These are phyloP conservation scores for Tetrahymena malaccensis DNA, from an alignment of 73 alveolate genomes.

Conservation along the genomic window DNA sequence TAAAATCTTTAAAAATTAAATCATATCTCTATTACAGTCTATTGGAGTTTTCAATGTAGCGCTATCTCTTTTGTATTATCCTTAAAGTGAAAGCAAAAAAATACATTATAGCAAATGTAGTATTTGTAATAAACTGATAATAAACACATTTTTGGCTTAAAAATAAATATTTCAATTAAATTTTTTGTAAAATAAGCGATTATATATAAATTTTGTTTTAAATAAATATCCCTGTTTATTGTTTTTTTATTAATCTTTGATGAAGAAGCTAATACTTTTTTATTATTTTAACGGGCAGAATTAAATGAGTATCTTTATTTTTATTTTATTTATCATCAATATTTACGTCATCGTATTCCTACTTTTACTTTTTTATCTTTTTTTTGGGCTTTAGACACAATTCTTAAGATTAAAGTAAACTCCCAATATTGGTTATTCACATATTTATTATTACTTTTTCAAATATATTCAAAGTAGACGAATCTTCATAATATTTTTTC, in stretches of 20 bases:
- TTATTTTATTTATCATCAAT: background rate
- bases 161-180: too few relatives aligned
- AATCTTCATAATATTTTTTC: background rate
- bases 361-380: background rate
- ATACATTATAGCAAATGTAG: too few relatives aligned
- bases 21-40: too few relatives aligned
- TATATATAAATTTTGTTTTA: background rate
- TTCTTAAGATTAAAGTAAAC: background rate
- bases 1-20: too few relatives aligned
- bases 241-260: background rate
- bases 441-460: background rate
- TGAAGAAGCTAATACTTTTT: background rate
- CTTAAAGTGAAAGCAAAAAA: too few relatives aligned
- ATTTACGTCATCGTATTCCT: background rate
- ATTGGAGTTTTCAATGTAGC: background rate
- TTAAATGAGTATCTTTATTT: background rate
- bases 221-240: background rate
- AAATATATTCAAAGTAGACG: background rate
- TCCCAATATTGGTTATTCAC: background rate
- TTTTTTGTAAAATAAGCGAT: background rate
- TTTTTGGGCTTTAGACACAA: background rate
- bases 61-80: background rate
- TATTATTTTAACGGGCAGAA: background rate
- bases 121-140: too few relatives aligned
- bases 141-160: background rate